Conservation (phyloP, 805 yeast species). For the Kurtzmaniella fragi region DNA sequence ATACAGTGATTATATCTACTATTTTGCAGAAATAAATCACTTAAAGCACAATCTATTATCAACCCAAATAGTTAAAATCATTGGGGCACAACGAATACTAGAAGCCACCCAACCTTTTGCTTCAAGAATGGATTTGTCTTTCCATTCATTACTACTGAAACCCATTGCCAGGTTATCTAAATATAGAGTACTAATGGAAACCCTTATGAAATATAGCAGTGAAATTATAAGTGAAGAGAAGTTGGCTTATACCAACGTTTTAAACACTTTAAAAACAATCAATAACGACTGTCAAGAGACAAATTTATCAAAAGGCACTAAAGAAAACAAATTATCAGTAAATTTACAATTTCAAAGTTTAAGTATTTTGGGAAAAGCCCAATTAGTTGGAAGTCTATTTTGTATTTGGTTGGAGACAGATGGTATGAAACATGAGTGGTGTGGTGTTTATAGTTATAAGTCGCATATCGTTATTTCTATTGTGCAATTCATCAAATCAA, state of each 20-base stretch:
- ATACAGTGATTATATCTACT: no score
- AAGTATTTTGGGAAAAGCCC: constrained; percentile 38
- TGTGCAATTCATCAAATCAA: background rate
- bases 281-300: constrained; percentile 19
- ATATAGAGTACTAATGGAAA: constrained; percentile 47
- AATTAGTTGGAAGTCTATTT: constrained; percentile 39
- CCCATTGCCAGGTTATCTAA: constrained; percentile 49
- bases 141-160: constrained; percentile 47
- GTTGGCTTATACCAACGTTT: constrained; percentile 6
- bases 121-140: constrained; percentile 43
- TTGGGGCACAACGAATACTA: constrained; percentile 28
- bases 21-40: no score
- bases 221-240: background rate
- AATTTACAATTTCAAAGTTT: constrained; percentile 7
- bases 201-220: constrained; percentile 25
- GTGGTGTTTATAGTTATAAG: constrained; percentile 22
- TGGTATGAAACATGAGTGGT: constrained; percentile 4
- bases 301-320: constrained; percentile 19
- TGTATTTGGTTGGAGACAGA: constrained; percentile 33
- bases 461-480: background rate
- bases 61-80: constrained; percentile 4
- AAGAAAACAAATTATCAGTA: constrained; percentile 15
- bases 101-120: constrained; percentile 38
- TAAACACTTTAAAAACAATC: constrained; percentile 10
- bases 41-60: background rate